phyloP scores from a whole-genome alignment of 2,329 filamentous ascomycete species.

The Lachnellula cervina region DNA sequence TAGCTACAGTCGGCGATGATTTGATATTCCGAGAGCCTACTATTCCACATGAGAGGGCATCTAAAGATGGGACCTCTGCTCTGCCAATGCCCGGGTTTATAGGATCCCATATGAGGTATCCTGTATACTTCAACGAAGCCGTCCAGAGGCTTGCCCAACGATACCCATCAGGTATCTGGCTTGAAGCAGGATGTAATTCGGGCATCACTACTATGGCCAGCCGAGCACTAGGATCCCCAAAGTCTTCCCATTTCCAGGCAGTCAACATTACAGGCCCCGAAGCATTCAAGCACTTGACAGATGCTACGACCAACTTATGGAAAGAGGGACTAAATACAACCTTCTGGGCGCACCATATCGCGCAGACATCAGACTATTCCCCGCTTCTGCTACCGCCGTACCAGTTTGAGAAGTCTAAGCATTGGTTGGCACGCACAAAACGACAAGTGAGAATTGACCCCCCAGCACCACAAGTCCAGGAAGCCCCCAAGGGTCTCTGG shows the following conservation, averaged over 20 bases:
- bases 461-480: neutral
- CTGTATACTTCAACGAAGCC: constrained; percentile 30
- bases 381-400: constrained; percentile 31
- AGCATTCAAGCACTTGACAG: constrained; percentile 19
- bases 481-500: constrained; percentile 6
- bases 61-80: neutral
- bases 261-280: constrained; percentile 20
- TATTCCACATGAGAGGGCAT: neutral
- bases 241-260: constrained; percentile 11
- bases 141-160: constrained; percentile 22
- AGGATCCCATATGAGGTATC: constrained; percentile 24
- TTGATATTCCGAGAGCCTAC: neutral
- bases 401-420: constrained; percentile 32
- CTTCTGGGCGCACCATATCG: constrained; percentile 30
- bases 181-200: constrained; percentile 33
- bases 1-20: neutral
- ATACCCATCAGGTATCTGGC: constrained; percentile 24
- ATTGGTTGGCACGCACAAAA: constrained; percentile 28
- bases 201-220: constrained; percentile 32
- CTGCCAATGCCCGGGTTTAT: neutral
- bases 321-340: constrained; percentile 20
- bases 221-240: constrained; percentile 21
- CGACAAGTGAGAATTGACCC: neutral
- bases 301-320: constrained; percentile 30
- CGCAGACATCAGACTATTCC: constrained; percentile 21